Conservation (phyloP, 202 grass and related monocot genomes). For the Zoysia matrella region DNA sequence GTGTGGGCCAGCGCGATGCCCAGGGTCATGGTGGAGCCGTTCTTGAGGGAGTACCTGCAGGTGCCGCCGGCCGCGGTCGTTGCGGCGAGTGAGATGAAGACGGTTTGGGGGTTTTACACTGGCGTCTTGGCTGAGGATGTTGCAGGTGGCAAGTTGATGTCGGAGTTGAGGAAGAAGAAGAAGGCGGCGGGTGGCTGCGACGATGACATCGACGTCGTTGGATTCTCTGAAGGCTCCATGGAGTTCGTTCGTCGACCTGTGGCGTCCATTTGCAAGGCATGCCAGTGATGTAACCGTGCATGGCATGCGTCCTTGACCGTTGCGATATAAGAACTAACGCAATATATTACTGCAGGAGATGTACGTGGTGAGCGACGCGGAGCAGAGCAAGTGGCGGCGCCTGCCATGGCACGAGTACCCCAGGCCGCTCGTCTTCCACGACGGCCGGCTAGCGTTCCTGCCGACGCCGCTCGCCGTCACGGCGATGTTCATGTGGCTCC, state of each 20-base stretch:
- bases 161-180: constrained; percentile 9
- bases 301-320: not conserved
- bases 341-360: constrained; percentile 36
- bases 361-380: constrained; percentile 43
- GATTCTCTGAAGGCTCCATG: constrained; percentile 29
- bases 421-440: constrained; percentile 72
- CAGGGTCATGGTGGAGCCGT: constrained; percentile 60
- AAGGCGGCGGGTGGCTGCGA: not conserved
- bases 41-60: constrained; percentile 49
- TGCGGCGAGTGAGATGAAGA: constrained; percentile 63
- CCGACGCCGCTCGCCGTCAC: constrained; percentile 55
- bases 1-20: constrained; percentile 56
- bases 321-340: no score
- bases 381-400: constrained; percentile 57
- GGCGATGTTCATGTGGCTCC: constrained; percentile 64
- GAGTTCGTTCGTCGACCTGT: constrained; percentile 33
- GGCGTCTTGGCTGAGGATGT: constrained; percentile 51
- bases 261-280: constrained; percentile 64
- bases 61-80: constrained; percentile 27
- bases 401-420: constrained; percentile 48
- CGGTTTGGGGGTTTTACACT: constrained; percentile 60
- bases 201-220: constrained; percentile 33
- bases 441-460: constrained; percentile 63
- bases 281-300: no score
- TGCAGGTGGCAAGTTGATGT: not conserved